Conservation (phyloP, 768 basidiomycete genomes). For the Cubamyces sp. region DNA sequence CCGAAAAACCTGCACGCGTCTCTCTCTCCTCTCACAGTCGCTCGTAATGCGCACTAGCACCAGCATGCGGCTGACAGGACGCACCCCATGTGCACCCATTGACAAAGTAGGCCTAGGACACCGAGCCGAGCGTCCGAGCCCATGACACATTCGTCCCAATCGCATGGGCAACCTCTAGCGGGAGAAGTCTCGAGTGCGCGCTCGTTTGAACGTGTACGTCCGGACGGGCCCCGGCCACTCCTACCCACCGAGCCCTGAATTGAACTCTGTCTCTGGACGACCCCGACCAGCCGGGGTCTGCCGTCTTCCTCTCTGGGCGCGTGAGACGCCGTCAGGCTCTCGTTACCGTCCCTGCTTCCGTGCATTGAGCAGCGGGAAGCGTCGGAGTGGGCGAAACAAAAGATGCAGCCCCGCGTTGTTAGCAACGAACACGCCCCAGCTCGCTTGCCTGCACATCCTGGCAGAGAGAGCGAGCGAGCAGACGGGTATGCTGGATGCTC, state of each 20-base stretch:
- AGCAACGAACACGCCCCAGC: slow-evolving; percentile 3
- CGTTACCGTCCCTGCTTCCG: not conserved
- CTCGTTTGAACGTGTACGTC: not conserved
- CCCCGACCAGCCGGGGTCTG: not conserved
- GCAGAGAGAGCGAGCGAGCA: too few species aligned
- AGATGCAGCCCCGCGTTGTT: not conserved
- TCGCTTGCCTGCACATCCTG: slow-evolving; percentile 5
- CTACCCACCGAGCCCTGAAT: not conserved
- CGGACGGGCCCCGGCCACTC: too few species aligned
- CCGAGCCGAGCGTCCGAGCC: slow-evolving; percentile 4
- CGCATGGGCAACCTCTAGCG: slow-evolving; percentile 2
- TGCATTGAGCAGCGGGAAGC: not conserved
- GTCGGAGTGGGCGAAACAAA: not conserved
- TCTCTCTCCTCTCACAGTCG: not conserved
- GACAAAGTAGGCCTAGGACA: slow-evolving; percentile 2
- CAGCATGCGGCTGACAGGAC: not conserved
- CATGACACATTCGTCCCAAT: not conserved
- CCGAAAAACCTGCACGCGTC: not conserved
- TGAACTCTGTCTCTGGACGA: not conserved
- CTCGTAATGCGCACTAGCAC: not conserved
- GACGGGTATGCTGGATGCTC: not conserved
- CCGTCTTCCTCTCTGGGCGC: not conserved
- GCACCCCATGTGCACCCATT: not conserved
- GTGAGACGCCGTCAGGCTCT: not conserved
- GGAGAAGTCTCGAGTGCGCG: slow-evolving; percentile 3